Conservation (phyloP, 257 asterid genomes). For the Ajuga chamaepitys region DNA sequence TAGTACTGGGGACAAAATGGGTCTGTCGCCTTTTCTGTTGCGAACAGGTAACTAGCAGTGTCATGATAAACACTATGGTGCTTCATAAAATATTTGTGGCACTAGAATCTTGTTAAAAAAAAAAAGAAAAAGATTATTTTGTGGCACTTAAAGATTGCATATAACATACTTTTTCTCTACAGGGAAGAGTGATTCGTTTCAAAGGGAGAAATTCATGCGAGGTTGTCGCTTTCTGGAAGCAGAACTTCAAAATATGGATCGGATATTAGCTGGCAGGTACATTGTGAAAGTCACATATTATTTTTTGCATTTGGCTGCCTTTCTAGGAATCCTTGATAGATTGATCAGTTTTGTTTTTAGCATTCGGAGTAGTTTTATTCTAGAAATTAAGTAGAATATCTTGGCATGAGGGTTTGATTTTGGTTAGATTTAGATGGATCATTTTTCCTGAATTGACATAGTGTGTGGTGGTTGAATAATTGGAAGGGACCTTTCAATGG, state of each 20-base stretch:
- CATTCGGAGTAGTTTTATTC: not conserved
- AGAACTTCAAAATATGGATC: constrained; percentile 91
- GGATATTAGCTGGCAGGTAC: constrained; percentile 79
- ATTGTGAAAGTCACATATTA: not conserved
- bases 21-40: constrained; percentile 69
- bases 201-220: constrained; percentile 82
- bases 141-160: constrained; percentile 4
- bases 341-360: not conserved
- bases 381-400: not conserved
- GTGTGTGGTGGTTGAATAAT: constrained; percentile 28
- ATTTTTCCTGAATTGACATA: constrained; percentile 23
- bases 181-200: constrained; percentile 70
- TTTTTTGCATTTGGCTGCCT: not conserved
- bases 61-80: not conserved
- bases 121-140: not conserved
- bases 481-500: constrained; percentile 20
- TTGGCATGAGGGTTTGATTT: not conserved
- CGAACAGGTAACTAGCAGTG: constrained; percentile 53
- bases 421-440: constrained; percentile 14
- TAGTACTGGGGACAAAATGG: constrained; percentile 44
- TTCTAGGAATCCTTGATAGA: not conserved
- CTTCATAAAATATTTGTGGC: not conserved
- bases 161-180: constrained; percentile 20
- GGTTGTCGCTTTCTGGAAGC: constrained; percentile 98
- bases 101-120: not conserved